Evolutionary conservation across 371 early-diverging fungal genomes (phyloP).

Genomic region (Rhizopus microsporus): DNA sequence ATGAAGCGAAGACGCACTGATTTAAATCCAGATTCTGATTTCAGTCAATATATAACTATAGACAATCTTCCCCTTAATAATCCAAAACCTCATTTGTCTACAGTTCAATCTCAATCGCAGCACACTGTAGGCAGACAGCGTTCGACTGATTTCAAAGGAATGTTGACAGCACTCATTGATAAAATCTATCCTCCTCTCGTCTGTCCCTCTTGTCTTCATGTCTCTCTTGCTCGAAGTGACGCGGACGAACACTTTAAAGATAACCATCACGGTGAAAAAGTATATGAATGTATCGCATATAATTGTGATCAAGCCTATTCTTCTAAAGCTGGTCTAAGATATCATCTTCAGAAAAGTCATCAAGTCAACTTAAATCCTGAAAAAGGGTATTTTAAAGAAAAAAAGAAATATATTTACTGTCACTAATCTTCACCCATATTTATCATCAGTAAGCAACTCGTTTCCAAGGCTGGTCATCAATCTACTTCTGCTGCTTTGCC

Average conservation of each 20-base stretch:
- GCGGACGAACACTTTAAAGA: slow-evolving; percentile 26
- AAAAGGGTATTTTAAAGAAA: slow-evolving; percentile 4
- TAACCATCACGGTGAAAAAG: slow-evolving; percentile 21
- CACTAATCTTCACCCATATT: too few relatives aligned
- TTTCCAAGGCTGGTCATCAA: too few relatives aligned
- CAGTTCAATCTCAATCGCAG: neutral
- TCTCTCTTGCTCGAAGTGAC: slow-evolving; percentile 12
- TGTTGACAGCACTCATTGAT: slow-evolving; percentile 26
- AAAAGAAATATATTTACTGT: neutral
- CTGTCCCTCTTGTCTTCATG: slow-evolving; percentile 26
- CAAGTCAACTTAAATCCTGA: slow-evolving; percentile 13
- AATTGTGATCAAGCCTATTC: slow-evolving; percentile 25
- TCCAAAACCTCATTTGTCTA: neutral
- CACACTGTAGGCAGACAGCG: slow-evolving; percentile 10
- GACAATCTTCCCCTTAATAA: neutral
- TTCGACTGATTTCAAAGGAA: slow-evolving; percentile 15
- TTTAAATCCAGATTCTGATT: neutral
- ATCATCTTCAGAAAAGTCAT: slow-evolving; percentile 33
- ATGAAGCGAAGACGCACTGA: too few relatives aligned
- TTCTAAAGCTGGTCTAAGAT: slow-evolving; percentile 25
- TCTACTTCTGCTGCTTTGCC: neutral
- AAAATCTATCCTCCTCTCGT: slow-evolving; percentile 27
- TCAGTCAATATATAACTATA: neutral
- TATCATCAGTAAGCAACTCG: too few relatives aligned
- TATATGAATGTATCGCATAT: slow-evolving; percentile 22